Evolutionary conservation across 148 eudicot genomes (phyloP), one percentile per base, ranked within the genome.

Genomic region (Silene conica): DNA sequence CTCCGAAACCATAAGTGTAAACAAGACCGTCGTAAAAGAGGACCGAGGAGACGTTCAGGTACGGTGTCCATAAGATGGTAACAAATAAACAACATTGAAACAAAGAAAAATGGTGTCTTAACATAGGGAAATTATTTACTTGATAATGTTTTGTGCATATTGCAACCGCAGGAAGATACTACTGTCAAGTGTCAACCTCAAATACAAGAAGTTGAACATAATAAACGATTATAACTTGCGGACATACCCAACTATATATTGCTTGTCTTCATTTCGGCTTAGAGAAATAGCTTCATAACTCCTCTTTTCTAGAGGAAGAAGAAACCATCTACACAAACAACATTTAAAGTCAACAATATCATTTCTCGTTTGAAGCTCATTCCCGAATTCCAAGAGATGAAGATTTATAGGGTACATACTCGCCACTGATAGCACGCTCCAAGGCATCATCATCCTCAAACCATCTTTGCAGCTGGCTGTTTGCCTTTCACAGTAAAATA

Each of bases 381-480:
- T 6, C 19, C 0, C 19, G 14, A n/a, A 23, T 61, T 31, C 5
- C 5, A 12, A 63, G 13, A 2, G 52, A 60, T 16, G 38, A 61
- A 59, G 2, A 63, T 19, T 62, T 52, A 0, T 0, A n/a, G 25
- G 23, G 62, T 55, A 85, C 97, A 64, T 82, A 95, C 99, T 90
- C 94, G 74, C 92, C 98, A 70, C 69, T 70, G 60, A 86, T 74
- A 50, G 99, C 96, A 82, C 99, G 89, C 78, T 95, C 99, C 71
- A 95, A 80, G 75, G 97, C 99, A 82, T 94, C 97, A 72, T 94
- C 96, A 70, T 94, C 98, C 65, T 81, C 77, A 67, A 91, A 94
- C 96, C 98, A 94, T 76, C 73, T 90, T 64, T 81, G 82, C 21
- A 94, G 79, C 62, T 88, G 82, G 83, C 85, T 89, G 79, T 77